Base-by-base conservation (phyloP, 2,329 filamentous ascomycete species). In the Pyrenophora graminea region DNA sequence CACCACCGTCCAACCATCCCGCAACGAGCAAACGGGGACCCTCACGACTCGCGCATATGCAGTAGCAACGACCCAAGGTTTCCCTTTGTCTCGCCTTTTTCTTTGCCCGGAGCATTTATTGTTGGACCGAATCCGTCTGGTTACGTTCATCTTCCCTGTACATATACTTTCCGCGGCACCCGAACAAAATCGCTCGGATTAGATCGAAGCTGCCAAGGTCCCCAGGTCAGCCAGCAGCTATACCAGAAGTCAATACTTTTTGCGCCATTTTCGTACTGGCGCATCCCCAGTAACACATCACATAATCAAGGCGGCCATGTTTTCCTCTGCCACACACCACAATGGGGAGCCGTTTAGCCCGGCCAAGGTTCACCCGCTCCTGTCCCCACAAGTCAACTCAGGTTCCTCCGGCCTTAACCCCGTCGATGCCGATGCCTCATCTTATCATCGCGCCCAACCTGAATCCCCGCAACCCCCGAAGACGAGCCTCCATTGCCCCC, bases 341-440 rank as follows among this genome's bases (percentile, higher is more conserved):
- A 55, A 59, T 62, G 67, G 62, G 63, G 67, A 68, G 60, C 67
- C 68, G 59, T 68, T 65, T 48, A 63, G 62, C 57, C 64, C 69
- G 55, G 66, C 67, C 38, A 67, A 64, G 55, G 61, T 71, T 45
- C 69, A 70, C 45, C 65, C 69, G 54, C 60, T 70, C 30, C 52
- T 68, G 52, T 72, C 69, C 59, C 69, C 70, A 64, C 68, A 63
- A 37, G 37, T 61, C 44, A 51, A 57, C 45, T 54, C 53, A 47
- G 61, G 56, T 59, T 68, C 62, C 68, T 64, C 66, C 66, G 66
- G 56, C 44, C 56, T 67, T 70, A 68, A 72, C 60, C 55, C 70
- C 61, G 67, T 55, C 51, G 52, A 61, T 51, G 55, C 58, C 57
- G 54, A 62, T 46, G 56, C 55, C 51, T 53, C 62, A 51, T 60